Conservation (phyloP, 371 early-diverging fungal genomes). For the Mucor piriformis region DNA sequence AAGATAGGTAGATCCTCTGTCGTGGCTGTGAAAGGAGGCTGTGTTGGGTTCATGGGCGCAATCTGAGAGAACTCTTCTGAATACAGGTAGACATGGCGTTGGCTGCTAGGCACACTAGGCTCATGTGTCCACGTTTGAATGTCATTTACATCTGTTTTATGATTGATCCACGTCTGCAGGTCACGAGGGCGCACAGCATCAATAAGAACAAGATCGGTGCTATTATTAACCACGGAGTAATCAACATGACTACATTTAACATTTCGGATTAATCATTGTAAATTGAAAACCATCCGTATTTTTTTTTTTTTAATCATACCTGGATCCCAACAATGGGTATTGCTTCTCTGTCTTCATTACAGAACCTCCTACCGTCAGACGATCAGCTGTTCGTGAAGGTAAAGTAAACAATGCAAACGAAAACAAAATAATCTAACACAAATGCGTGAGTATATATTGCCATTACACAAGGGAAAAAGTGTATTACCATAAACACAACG, state of each 20-base stretch:
- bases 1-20: constrained; percentile 11
- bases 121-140: neutral
- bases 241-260: constrained; percentile 2
- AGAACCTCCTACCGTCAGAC: constrained; percentile 58
- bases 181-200: constrained; percentile 43
- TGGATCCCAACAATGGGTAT: constrained; percentile 28
- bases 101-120: no score
- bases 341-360: constrained; percentile 12
- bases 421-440: constrained; percentile 60
- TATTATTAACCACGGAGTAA: constrained; percentile 13
- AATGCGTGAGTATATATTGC: constrained; percentile 12
- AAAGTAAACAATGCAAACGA: constrained; percentile 65
- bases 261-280: neutral
- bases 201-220: constrained; percentile 41
- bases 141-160: constrained; percentile 15
- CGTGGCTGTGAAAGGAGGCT: neutral
- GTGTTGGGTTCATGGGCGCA: constrained; percentile 19
- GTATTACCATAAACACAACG: constrained; percentile 71
- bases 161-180: constrained; percentile 45
- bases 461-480: neutral
- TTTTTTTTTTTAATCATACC: no score
- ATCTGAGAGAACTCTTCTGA: constrained; percentile 45
- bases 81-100: constrained; percentile 39
- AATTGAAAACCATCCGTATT: no score
- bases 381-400: constrained; percentile 48